These are phyloP conservation scores for Penicillium argentinense DNA, from an alignment of 495 filamentous ascomycete genomes.

Conservation along the genomic window DNA sequence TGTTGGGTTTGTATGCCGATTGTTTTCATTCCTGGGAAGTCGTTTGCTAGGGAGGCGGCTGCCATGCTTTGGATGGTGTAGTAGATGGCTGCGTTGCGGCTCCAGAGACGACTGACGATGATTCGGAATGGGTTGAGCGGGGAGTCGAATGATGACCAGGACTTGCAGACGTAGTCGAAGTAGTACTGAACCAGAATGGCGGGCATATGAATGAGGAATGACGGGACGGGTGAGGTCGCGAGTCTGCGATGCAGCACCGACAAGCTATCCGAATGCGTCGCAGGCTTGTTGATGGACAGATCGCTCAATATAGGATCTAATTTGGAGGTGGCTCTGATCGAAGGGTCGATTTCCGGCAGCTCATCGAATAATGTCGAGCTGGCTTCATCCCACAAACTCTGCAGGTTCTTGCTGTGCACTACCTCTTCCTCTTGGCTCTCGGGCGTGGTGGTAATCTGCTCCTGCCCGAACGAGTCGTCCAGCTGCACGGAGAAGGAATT, in stretches of 20 bases:
- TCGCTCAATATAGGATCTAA: neutral
- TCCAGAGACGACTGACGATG: conserved; percentile 27
- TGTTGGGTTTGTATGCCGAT: conserved; percentile 27
- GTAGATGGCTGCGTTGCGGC: conserved; percentile 25
- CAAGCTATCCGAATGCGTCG: conserved; percentile 13
- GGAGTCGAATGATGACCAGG: conserved; percentile 30
- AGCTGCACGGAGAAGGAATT: neutral
- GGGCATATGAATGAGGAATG: conserved; percentile 26
- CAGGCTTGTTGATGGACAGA: conserved; percentile 1
- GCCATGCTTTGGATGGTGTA: conserved; percentile 31
- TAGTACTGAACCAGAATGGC: conserved; percentile 28
- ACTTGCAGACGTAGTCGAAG: conserved; percentile 27
- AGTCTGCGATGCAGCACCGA: conserved; percentile 21
- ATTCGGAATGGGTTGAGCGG: conserved; percentile 25
- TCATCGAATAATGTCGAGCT: conserved; percentile 17
- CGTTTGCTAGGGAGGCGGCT: conserved; percentile 25
- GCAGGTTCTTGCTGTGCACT: conserved; percentile 3
- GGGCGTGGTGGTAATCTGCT: neutral
- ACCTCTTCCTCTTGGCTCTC: neutral
- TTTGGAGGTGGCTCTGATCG: conserved; percentile 8
- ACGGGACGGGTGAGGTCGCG: conserved; percentile 19
- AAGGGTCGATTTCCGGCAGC: conserved; percentile 11
- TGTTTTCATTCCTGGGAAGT: conserved; percentile 23
- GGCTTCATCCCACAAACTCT: conserved; percentile 14
- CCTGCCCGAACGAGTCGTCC: neutral